phyloP scores from a whole-genome alignment of 129 eudicot genomes.

The Smallanthus sonchifolius region DNA sequence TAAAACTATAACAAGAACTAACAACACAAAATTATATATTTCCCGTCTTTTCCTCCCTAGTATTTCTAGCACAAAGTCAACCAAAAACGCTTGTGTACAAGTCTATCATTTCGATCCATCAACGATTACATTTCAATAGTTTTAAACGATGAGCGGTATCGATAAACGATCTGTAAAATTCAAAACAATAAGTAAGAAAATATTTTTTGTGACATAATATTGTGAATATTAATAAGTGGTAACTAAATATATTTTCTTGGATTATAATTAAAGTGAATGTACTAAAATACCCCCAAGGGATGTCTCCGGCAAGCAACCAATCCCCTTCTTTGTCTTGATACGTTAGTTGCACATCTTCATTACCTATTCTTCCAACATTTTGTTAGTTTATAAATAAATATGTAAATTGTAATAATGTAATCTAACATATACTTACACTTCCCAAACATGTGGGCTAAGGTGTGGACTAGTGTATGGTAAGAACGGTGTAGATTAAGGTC shows the following conservation, averaged over 20 bases:
- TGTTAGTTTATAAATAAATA: too few species aligned
- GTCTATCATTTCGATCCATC: not conserved
- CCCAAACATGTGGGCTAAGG: slow-evolving; percentile 56
- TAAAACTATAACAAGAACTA: too few species aligned
- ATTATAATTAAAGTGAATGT: not conserved
- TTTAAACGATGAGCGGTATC: slow-evolving; percentile 52
- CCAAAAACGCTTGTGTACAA: not conserved
- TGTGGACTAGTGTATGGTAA: slow-evolving; percentile 44
- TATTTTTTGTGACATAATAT: not conserved
- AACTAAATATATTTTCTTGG: not conserved
- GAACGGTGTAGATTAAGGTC: slow-evolving; percentile 44
- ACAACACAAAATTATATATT: too few species aligned
- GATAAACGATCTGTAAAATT: slow-evolving; percentile 46
- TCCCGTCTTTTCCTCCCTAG: too few species aligned
- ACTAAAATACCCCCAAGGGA: slow-evolving; percentile 61
- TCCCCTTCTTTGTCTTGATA: slow-evolving; percentile 78
- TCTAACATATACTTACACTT: slow-evolving; percentile 35
- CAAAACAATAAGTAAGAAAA: not conserved
- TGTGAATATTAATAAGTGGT: not conserved
- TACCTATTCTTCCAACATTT: slow-evolving; percentile 17
- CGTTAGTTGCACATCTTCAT: slow-evolving; percentile 48
- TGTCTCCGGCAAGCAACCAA: slow-evolving; percentile 75
- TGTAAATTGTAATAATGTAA: not conserved
- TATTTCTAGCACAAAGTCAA: not conserved
- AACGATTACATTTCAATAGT: slow-evolving; percentile 28